A percentile compares a stretch with the other conserved stretches of the same genome.
phyloP scores from a whole-genome alignment of 768 basidiomycete species.

The Termitomyces sp. region DNA sequence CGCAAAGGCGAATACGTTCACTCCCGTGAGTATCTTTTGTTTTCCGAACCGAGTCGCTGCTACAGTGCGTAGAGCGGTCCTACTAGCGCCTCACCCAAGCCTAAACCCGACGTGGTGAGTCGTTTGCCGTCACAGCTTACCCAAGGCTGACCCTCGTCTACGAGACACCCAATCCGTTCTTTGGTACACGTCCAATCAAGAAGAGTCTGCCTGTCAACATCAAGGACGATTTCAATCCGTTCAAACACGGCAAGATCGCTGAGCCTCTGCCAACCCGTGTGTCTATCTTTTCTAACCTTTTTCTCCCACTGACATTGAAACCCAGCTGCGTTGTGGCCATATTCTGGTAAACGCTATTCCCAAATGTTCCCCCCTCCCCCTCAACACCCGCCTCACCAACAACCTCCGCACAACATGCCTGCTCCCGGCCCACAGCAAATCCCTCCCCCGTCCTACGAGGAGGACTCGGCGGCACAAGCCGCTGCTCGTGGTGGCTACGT shows the following conservation, averaged over 20 bases:
- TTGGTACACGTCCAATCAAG: constrained; percentile 74
- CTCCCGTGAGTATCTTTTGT: constrained; percentile 45
- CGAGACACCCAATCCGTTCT: constrained; percentile 79
- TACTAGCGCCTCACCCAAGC: constrained; percentile 50
- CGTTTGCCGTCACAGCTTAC: neutral
- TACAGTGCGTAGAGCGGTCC: constrained; percentile 34
- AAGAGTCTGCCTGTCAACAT: constrained; percentile 73
- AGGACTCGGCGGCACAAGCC: constrained; percentile 60
- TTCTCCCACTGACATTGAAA: neutral
- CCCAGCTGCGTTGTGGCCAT: constrained; percentile 78
- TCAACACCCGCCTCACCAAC: constrained; percentile 55
- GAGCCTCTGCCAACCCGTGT: constrained; percentile 71
- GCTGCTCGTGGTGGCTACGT: constrained; percentile 58
- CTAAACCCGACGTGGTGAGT: constrained; percentile 51
- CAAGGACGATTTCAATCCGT: constrained; percentile 97
- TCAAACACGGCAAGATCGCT: constrained; percentile 79
- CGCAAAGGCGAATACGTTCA: constrained; percentile 72
- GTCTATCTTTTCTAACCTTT: constrained; percentile 23
- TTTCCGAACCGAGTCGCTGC: too few relatives aligned
- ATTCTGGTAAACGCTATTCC: constrained; percentile 82
- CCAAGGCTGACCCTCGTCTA: constrained; percentile 12
- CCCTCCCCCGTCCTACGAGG: constrained; percentile 75
- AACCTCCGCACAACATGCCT: constrained; percentile 58
- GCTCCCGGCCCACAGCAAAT: constrained; percentile 65
- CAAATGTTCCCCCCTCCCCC: constrained; percentile 65